A percentile compares a stretch with the other conserved stretches of the same genome.
phyloP scores from a whole-genome alignment of 352 stramenopile species.

The Phytophthora cryptogea region DNA sequence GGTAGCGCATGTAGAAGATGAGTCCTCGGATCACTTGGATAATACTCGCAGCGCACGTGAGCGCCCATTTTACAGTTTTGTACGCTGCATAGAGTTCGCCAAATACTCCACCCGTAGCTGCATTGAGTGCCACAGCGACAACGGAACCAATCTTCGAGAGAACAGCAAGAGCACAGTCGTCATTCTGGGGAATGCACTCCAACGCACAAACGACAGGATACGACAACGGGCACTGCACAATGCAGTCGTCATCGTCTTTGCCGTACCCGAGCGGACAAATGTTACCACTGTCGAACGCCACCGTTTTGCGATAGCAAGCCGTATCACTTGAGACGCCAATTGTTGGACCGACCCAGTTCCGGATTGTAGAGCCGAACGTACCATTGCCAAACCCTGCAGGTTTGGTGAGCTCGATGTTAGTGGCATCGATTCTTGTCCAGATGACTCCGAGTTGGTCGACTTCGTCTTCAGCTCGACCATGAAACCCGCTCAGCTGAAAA shows the following conservation, averaged over 20 bases:
- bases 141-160: conserved; percentile 24
- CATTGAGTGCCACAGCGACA: conserved; percentile 17
- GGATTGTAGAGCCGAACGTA: conserved; percentile 17
- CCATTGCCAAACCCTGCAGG: conserved; percentile 8
- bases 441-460: conserved; percentile 44
- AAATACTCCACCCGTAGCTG: conserved; percentile 18
- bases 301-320: conserved; percentile 19
- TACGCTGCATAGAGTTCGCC: conserved; percentile 12
- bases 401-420: conserved; percentile 11
- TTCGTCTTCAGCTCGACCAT: conserved; percentile 39
- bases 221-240: conserved; percentile 29
- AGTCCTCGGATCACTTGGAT: conserved; percentile 10
- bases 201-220: conserved; percentile 33
- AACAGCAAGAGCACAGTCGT: conserved; percentile 15
- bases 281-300: conserved; percentile 13
- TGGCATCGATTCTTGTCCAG: conserved; percentile 37
- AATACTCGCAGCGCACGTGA: conserved; percentile 13
- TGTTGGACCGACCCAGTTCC: conserved; percentile 18
- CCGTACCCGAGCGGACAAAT: conserved; percentile 19
- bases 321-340: conserved; percentile 10
- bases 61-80: conserved; percentile 16
- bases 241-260: conserved; percentile 25
- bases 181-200: conserved; percentile 44
- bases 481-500: conserved; percentile 49
- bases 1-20: conserved; percentile 24